Conservation (phyloP, 177 flowering plant species). For the Vitis hybrid region DNA sequence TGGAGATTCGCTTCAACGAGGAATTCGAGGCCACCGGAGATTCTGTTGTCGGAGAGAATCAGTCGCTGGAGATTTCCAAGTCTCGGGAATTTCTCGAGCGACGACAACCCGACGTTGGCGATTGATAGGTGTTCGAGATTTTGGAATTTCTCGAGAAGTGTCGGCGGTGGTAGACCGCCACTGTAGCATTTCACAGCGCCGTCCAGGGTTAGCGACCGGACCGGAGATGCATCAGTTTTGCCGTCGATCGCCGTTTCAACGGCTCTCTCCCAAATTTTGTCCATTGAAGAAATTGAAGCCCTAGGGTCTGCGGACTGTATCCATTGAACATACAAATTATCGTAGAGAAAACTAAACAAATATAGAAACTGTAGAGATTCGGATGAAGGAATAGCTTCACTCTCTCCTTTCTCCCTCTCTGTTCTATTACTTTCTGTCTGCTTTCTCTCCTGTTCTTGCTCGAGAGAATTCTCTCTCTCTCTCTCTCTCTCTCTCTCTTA, state of each 20-base stretch:
- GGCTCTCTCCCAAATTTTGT: conserved; percentile 93
- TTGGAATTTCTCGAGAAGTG: conserved; percentile 60
- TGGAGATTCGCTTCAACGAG: conserved; percentile 75
- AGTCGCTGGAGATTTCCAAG: conserved; percentile 72
- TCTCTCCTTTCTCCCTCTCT: too few relatives aligned
- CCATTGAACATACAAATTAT: too few relatives aligned
- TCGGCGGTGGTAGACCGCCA: conserved; percentile 73
- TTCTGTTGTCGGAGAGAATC: conserved; percentile 77
- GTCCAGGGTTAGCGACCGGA: conserved; percentile 70
- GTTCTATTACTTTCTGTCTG: too few relatives aligned
- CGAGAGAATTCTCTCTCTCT: too few relatives aligned
- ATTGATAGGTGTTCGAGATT: conserved; percentile 78
- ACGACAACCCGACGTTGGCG: conserved; percentile 78
- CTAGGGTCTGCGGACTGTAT: background rate
- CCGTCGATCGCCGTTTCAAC: conserved; percentile 90
- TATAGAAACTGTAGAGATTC: too few relatives aligned
- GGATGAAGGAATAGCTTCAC: too few relatives aligned
- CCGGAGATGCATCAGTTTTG: conserved; percentile 44
- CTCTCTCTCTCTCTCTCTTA: too few relatives aligned
- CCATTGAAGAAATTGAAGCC: conserved; percentile 47
- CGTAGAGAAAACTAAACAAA: too few relatives aligned
- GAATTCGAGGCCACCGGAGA: conserved; percentile 78
- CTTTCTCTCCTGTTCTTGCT: too few relatives aligned
- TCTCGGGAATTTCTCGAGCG: conserved; percentile 81
- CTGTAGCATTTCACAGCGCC: conserved; percentile 86